Evolutionary conservation across 768 basidiomycete genomes (phyloP), one percentile per base, ranked within the genome.

Genomic region (Auricularia auricula-judae): DNA sequence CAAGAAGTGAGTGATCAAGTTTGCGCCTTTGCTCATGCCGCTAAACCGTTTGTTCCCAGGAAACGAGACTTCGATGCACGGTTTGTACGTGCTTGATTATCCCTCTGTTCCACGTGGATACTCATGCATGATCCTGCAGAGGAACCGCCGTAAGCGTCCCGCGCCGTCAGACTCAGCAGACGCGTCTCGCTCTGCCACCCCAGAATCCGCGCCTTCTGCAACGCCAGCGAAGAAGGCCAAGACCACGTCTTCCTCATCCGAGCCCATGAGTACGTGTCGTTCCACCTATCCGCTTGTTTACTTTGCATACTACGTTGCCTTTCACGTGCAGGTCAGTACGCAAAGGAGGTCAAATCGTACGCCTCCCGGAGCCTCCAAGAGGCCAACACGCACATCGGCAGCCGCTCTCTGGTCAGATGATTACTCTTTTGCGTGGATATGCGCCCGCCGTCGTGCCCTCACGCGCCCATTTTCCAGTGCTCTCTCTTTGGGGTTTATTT

Each of bases 1-100:
- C 12, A 72, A 77, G 67, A 84, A 76, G 86, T 85, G 66, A 36
- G 74, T 73, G 67, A 7, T 34, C 64, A 43, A 60, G 59, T 14
- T 4, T 42, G 39, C 39, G 29, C 51, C 58, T 54, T 62, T 4
- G 14, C 58, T 29, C 47, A 33, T 65, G 53, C 61, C 53, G 29
- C 36, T 33, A 63, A 66, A 34, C n/a, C 58, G 29, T 12, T 1
- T 35, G 35, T 5, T 42, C 18, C 36, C 21, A 88, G 85, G 75
- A 87, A 86, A 71, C 81, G 76, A 62, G 73, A 79, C 8, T 87
- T 87, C 72, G 82, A 83, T 65, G 78, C 79, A 67, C 79, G 86
- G 70, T 86, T 86, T 76, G 84, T 85, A 70, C 71, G 84, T 81
- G 4, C 53, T 2, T 18, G 1, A 23, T 3, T 21, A 42, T 33